Base-by-base conservation (phyloP, 805 yeast species). In the Candida lessepsii region DNA sequence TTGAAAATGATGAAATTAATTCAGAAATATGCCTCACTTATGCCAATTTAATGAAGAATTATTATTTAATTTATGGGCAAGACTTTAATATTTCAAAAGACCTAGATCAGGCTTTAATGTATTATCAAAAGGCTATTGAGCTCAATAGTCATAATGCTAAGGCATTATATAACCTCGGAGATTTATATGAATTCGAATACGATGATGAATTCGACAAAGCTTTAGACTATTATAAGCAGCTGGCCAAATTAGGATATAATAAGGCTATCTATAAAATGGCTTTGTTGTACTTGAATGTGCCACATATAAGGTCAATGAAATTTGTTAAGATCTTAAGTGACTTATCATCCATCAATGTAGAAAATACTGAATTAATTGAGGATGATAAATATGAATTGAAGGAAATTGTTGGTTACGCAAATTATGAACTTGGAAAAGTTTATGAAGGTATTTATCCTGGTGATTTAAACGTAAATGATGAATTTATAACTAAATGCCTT, bases 361-460 rank as follows among this genome's bases (percentile, higher is more conserved):
- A 48, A 11, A 54, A 57, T 20, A 55, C 56, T 14, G 69, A 65
- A 23, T 55, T 66, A 37, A 55, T 54, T 16, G 69, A 58, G 7
- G 69, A 63, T 13, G 74, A 69, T 44, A 53, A 55, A 31, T 67
- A 65, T 29, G 74, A 69, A 49, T 55, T 69, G 34, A 61, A 59
- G 30, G 70, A 69, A 41, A 60, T 69, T 15, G 60, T 69, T 20
- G 75, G 71, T 0, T 53, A 57, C 48, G 70, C 74, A 2, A 59
- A 61, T 36, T 67, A 52, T 52, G 70, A 70, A 48, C 52, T 70
- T 41, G 75, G 72, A 3, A 59, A 59, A 39, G 58, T 70, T 28
- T 66, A 67, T 47, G 75, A 70, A 52, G 75, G 75, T 1, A 58
- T 66, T 9, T 70, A 69, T 46, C 73, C 75, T 5, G 72, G 71